Conservation (phyloP, 371 early-diverging fungal genomes). For the Mortierella sp. region DNA sequence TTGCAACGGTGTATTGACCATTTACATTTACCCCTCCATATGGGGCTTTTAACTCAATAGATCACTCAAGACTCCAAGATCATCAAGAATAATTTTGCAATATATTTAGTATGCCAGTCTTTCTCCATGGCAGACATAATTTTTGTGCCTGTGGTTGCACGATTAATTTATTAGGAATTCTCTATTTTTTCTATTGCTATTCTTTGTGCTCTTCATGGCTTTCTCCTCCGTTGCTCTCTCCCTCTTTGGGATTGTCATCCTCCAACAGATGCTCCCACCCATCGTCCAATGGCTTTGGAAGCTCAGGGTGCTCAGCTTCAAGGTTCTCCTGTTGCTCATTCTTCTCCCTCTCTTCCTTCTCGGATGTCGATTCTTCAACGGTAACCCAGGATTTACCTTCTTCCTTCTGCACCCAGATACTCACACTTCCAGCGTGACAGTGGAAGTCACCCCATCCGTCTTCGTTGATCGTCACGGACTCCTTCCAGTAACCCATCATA, state of each 20-base stretch:
- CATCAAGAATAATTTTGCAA: too few species aligned
- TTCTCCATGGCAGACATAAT: too few species aligned
- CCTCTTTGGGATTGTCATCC: conserved; percentile 4
- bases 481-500: conserved; percentile 55
- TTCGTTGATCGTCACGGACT: conserved; percentile 51
- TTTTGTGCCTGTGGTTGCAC: too few species aligned
- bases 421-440: conserved; percentile 45
- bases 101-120: too few species aligned
- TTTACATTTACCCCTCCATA: too few species aligned
- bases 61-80: too few species aligned
- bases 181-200: too few species aligned
- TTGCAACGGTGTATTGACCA: too few species aligned
- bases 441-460: conserved; percentile 58
- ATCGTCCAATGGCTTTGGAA: conserved; percentile 11
- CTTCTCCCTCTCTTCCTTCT: conserved; percentile 6
- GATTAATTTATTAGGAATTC: too few species aligned
- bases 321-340: conserved; percentile 12
- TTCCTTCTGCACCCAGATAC: conserved; percentile 37
- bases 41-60: too few species aligned
- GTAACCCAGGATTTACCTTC: conserved; percentile 32
- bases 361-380: conserved; percentile 22
- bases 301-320: conserved; percentile 4
- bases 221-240: neutral
- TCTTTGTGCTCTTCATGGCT: neutral
- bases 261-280: conserved; percentile 17